Evolutionary conservation across 1,139 yeast genomes (phyloP), one percentile per base, ranked within the genome.

Genomic region (Ogataea hybrid): DNA sequence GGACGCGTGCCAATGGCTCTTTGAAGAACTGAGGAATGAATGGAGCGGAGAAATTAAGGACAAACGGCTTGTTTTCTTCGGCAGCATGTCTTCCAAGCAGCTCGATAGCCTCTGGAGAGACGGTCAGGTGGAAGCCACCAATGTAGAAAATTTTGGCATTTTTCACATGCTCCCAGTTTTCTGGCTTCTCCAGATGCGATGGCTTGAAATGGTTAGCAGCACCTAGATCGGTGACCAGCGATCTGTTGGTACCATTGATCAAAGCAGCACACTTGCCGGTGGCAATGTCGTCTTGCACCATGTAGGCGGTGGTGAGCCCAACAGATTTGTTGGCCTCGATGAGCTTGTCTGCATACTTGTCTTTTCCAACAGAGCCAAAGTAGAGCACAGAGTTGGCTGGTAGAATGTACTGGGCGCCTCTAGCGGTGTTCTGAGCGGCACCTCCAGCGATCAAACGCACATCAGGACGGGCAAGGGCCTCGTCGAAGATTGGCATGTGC

Each of bases 261-360:
- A 94, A 75, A 52, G 96, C 98, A 49, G 97, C 99, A 73, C 99
- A 92, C 68, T 90, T 92, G 59, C 99, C 99, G 46, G 99, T 94
- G 54, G 90, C 87, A 53, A 77, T 67, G 42, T 73, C 77, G 38
- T 75, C 75, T 64, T 84, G 87, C 57, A 86, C 79, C 75, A 84
- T 86, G 75, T 94, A 92, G 57, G 79, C 76, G 45, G 97, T 84
- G 62, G 77, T 71, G 57, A 94, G 88, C 56, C 97, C 98, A 56
- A 95, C 96, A 51, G 79, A 71, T 48, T 76, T 71, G 70, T 92
- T 92, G 65, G 97, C 97, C 61, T 79, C 81, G 46, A 73, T 69
- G 64, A 94, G 79, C 66, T 82, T 79, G 50, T 84, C 89, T 44
- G 94, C 81, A 69, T 83, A 92, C 58, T 83, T 77, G 68, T 92